Evolutionary conservation across 441 rosid species (phyloP), one percentile per base, ranked within the genome.

Genomic region (Populus hybrid): DNA sequence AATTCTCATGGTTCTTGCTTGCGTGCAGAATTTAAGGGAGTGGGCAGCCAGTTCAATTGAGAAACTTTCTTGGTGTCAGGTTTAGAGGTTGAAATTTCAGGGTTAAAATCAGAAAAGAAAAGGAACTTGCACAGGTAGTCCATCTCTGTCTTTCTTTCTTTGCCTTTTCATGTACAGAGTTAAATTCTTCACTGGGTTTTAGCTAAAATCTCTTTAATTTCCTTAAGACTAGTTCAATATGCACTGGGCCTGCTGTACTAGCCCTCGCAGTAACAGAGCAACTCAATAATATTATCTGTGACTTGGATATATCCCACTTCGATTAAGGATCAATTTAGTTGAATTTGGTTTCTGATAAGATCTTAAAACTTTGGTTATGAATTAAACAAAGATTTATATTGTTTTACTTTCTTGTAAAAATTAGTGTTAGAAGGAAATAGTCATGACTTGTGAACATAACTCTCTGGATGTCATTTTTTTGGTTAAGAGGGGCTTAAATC

Each of bases 21-120:
- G 77, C 35, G n/a, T 68, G 70, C 82, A 78, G 86, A 59, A 34
- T 36, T 32, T 69, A 35, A 80, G 70, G 78, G 75, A 67, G 77
- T 30, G 61, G 10, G 23, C 36, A n/a, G 34, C 53, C 66, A 42
- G 66, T 79, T 67, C 40, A 21, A 40, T 30, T n/a, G 50, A 79
- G 80, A 11, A 77, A 74, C 28, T 74, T 75, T 66, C 74, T 76
- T 65, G 78, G 42, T 66, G 67, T 50, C 30, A 67, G 23, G 75
- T 38, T 76, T 6, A n/a, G 21, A 57, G 74, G 34, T 40, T 34
- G 65, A 14, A n/a, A 69, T 68, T 73, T 67, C 1, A 20, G 8
- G 65, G 73, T 36, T 61, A 35, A 8, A 6, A 65, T 11, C 53
- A 20, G 35, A 4, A 72, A 20, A 64, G 21, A 20, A 57, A 57